phyloP scores from a whole-genome alignment of 257 asterid genomes.

The Solanum clarkiae region DNA sequence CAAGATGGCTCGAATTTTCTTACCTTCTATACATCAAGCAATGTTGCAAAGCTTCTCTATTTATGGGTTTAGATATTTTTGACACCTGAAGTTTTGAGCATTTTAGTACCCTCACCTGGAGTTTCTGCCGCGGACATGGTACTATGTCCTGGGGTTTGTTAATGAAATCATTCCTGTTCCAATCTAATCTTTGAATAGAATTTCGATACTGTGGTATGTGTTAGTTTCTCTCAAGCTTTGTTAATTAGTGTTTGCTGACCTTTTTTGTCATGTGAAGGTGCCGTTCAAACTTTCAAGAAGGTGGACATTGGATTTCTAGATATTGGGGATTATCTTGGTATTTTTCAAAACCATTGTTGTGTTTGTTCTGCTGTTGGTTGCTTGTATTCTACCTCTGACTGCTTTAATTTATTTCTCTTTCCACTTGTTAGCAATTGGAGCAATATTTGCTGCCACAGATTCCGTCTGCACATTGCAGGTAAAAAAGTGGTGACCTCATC shows the following conservation, averaged over 20 bases:
- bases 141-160: not conserved
- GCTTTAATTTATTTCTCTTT: not conserved
- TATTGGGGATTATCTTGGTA: conserved; percentile 40
- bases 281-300: conserved; percentile 7
- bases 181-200: not conserved
- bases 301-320: conserved; percentile 16
- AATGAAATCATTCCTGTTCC: not conserved
- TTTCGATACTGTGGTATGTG: not conserved
- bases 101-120: not conserved
- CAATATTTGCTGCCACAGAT: conserved; percentile 41
- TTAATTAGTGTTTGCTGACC: not conserved
- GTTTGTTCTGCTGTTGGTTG: not conserved
- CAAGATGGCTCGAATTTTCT: not conserved
- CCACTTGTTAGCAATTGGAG: conserved; percentile 23
- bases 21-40: not conserved
- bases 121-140: not conserved
- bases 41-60: not conserved
- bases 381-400: not conserved
- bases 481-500: not conserved
- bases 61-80: not conserved
- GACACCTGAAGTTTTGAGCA: not conserved
- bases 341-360: not conserved
- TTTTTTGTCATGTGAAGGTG: conserved; percentile 7
- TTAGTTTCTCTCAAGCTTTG: not conserved
- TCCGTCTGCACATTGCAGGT: conserved; percentile 48